phyloP scores from a whole-genome alignment of 176 grass and related monocot species.

The Aegilops longissima region DNA sequence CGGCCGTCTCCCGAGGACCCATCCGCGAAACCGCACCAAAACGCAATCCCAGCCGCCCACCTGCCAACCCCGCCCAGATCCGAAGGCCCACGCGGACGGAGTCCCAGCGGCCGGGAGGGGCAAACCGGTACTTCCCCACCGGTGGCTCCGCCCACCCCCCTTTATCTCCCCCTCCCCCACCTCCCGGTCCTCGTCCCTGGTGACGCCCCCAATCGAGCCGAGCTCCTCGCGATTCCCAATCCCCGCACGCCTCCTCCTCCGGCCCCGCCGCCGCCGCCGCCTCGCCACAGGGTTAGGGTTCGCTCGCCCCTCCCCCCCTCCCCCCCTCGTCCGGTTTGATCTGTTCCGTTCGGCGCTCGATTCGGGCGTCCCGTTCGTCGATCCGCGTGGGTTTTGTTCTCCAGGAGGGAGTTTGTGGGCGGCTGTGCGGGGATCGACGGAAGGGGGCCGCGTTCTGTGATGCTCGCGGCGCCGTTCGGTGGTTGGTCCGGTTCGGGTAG shows the following conservation, averaged over 20 bases:
- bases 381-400: slow-evolving; percentile 13
- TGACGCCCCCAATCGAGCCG: slow-evolving; percentile 33
- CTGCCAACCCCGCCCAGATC: neutral
- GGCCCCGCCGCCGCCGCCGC: neutral
- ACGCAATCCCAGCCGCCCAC: slow-evolving; percentile 17
- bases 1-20: neutral
- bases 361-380: slow-evolving; percentile 10
- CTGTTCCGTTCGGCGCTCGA: neutral
- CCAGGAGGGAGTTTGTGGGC: neutral
- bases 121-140: slow-evolving; percentile 19
- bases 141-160: neutral
- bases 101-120: neutral
- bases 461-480: slow-evolving; percentile 10
- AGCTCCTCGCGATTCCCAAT: slow-evolving; percentile 52
- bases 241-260: slow-evolving; percentile 25
- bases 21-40: neutral
- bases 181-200: slow-evolving; percentile 22
- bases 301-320: neutral
- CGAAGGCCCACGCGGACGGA: neutral
- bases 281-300: slow-evolving; percentile 46
- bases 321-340: slow-evolving; percentile 6
- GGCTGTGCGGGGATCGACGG: neutral
- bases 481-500: neutral
- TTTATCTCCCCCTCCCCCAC: slow-evolving; percentile 45
- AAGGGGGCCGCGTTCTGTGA: neutral